Conservation (phyloP, 345 rosid genomes). For the Carallia pectinifolia region DNA sequence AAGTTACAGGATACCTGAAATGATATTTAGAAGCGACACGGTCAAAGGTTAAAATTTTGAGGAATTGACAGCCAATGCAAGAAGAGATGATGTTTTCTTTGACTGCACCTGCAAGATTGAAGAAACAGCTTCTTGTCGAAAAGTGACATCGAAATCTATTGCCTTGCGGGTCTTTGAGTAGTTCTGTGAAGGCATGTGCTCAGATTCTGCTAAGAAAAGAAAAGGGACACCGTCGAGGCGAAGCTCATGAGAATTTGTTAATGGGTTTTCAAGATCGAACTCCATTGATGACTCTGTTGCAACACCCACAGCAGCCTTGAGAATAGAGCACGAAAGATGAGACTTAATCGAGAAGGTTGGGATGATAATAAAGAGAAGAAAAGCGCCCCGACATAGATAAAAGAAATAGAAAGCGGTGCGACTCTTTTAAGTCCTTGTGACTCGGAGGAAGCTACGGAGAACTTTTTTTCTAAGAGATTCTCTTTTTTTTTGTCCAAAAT, state of each 20-base stretch:
- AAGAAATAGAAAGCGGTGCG: too few relatives aligned
- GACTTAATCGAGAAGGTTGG: too few relatives aligned
- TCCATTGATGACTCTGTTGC: conserved; percentile 19
- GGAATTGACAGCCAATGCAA: not conserved
- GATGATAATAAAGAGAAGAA: too few relatives aligned
- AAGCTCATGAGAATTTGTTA: conserved; percentile 27
- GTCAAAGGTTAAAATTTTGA: not conserved
- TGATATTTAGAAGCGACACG: conserved; percentile 10
- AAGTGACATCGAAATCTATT: conserved; percentile 20
- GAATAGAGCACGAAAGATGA: too few relatives aligned
- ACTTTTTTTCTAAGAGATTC: too few relatives aligned
- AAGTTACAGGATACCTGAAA: conserved; percentile 25
- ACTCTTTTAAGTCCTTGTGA: too few relatives aligned
- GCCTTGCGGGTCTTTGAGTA: conserved; percentile 21
- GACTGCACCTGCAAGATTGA: conserved; percentile 35
- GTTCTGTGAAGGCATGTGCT: conserved; percentile 39
- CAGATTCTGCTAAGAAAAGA: conserved; percentile 44
- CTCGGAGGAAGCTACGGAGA: too few relatives aligned
- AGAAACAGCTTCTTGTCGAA: conserved; percentile 46
- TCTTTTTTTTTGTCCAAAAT: too few relatives aligned
- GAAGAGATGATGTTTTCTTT: not conserved
- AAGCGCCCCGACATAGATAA: too few relatives aligned
- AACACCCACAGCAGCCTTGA: too few relatives aligned
- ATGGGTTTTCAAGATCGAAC: conserved; percentile 49
- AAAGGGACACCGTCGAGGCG: conserved; percentile 16